A percentile compares a stretch with the other conserved stretches of the same genome.
Evolutionary conservation across 768 basidiomycete species (phyloP).

Genomic region (Rhodosporidiobolus sp.): DNA sequence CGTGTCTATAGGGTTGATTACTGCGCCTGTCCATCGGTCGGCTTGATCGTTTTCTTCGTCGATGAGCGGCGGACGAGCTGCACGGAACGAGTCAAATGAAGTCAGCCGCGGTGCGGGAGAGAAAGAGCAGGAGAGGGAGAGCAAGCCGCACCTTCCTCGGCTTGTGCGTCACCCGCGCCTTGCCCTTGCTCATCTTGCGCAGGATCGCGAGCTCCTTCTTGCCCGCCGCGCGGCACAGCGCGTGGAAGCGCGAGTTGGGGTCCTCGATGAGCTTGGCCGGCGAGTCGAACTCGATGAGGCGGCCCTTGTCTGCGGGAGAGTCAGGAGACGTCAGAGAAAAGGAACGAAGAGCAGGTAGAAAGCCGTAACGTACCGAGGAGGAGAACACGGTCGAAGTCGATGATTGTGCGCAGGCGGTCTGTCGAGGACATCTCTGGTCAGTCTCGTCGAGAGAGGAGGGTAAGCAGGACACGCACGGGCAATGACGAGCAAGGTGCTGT

Average conservation of each 20-base stretch:
- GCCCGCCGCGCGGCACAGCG: constrained; percentile 38
- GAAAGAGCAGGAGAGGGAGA: not conserved
- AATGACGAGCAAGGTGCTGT: constrained; percentile 42
- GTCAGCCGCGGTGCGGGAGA: not conserved
- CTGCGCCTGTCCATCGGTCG: not conserved
- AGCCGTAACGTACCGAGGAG: constrained; percentile 5
- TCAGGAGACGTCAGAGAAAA: not conserved
- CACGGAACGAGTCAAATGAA: too few relatives aligned
- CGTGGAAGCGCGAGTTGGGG: constrained; percentile 40
- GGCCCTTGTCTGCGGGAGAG: constrained; percentile 31
- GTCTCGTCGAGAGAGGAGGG: not conserved
- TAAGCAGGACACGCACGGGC: constrained; percentile 28
- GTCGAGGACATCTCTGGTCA: too few relatives aligned
- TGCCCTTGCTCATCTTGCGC: constrained; percentile 22
- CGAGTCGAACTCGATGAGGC: constrained; percentile 41
- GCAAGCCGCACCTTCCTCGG: constrained; percentile 25
- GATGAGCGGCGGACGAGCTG: constrained; percentile 14
- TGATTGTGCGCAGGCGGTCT: constrained; percentile 42
- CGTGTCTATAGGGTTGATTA: too few relatives aligned
- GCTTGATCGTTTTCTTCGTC: not conserved
- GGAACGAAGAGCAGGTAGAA: not conserved
- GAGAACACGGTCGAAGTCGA: constrained; percentile 43
- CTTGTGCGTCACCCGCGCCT: constrained; percentile 29
- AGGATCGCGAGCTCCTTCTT: constrained; percentile 32
- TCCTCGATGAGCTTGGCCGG: constrained; percentile 41